A percentile compares a stretch with the other conserved stretches of the same genome.
These are phyloP conservation scores for Pseudopithomyces chartarum DNA, from an alignment of 2,329 filamentous ascomycete species.

Conservation along the genomic window DNA sequence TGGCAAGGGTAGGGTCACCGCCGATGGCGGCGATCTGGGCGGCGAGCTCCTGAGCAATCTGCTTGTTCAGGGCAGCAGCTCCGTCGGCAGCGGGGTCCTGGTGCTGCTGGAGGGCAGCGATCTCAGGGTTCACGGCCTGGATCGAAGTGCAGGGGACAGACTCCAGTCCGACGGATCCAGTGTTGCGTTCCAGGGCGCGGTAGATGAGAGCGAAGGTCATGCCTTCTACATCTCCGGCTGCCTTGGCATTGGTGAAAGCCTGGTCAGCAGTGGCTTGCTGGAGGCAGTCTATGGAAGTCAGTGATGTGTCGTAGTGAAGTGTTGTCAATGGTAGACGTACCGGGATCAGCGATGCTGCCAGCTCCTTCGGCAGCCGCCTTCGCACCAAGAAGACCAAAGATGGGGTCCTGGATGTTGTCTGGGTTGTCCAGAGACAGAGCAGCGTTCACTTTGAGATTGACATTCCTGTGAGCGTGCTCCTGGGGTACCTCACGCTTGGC, in stretches of 20 bases:
- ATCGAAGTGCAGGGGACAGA: conserved; percentile 62
- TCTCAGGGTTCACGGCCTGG: conserved; percentile 66
- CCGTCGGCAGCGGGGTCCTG: conserved; percentile 68
- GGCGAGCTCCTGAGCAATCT: conserved; percentile 63
- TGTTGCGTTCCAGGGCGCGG: conserved; percentile 65
- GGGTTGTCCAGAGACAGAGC: conserved; percentile 55
- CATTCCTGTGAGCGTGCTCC: conserved; percentile 60
- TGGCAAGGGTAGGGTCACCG: conserved; percentile 65
- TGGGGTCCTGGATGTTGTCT: conserved; percentile 53
- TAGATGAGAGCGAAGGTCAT: conserved; percentile 61
- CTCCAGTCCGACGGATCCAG: conserved; percentile 60
- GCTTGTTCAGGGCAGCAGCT: conserved; percentile 64
- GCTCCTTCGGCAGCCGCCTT: conserved; percentile 55
- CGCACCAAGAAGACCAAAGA: conserved; percentile 60
- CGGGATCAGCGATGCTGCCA: conserved; percentile 55
- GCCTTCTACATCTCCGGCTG: conserved; percentile 55
- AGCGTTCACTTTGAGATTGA: conserved; percentile 53
- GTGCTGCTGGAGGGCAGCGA: conserved; percentile 67
- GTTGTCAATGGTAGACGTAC: conserved; percentile 14
- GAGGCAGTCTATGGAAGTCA: conserved; percentile 55
- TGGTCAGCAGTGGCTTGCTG: conserved; percentile 64
- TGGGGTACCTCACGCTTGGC: conserved; percentile 60
- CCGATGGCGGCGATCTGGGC: conserved; percentile 65
- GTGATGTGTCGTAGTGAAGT: neutral
- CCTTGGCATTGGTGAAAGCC: conserved; percentile 65